These are phyloP conservation scores for Ustilaginoidea virens DNA, from an alignment of 2,329 filamentous ascomycete genomes.

Conservation along the genomic window DNA sequence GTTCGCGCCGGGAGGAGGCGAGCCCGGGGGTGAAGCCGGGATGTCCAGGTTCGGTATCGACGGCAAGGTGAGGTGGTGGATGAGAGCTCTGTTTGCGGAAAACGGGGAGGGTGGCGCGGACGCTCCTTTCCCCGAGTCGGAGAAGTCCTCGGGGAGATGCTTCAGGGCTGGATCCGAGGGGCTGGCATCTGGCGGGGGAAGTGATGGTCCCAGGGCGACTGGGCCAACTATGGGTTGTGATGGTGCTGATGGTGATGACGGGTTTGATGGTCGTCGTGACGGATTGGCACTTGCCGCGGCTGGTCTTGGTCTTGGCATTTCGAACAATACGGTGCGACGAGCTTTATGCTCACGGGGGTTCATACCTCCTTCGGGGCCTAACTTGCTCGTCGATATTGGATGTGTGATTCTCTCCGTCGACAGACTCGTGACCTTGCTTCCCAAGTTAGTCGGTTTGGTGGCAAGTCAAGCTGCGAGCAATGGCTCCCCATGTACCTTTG, in stretches of 20 bases:
- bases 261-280: background rate
- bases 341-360: no score
- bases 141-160: background rate
- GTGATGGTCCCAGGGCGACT: constrained; percentile 22
- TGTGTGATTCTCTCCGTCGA: no score
- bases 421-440: no score
- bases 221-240: constrained; percentile 12
- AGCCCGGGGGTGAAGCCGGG: constrained; percentile 54
- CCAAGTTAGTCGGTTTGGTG: no score
- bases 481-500: constrained; percentile 1
- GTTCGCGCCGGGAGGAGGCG: constrained; percentile 35
- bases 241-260: background rate
- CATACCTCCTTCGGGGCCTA: no score
- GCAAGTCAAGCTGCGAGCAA: no score
- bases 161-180: constrained; percentile 6
- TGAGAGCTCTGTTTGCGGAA: constrained; percentile 43
- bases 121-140: constrained; percentile 5
- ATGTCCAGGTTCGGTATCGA: constrained; percentile 58
- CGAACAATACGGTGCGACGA: no score
- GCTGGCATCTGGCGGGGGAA: constrained; percentile 16
- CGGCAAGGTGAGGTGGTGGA: constrained; percentile 62
- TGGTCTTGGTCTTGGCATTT: no score
- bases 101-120: constrained; percentile 45
- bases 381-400: no score
- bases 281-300: no score